These are phyloP conservation scores for Apiotrichum brassicae DNA, from an alignment of 1,284 basidiomycete genomes.

Conservation along the genomic window DNA sequence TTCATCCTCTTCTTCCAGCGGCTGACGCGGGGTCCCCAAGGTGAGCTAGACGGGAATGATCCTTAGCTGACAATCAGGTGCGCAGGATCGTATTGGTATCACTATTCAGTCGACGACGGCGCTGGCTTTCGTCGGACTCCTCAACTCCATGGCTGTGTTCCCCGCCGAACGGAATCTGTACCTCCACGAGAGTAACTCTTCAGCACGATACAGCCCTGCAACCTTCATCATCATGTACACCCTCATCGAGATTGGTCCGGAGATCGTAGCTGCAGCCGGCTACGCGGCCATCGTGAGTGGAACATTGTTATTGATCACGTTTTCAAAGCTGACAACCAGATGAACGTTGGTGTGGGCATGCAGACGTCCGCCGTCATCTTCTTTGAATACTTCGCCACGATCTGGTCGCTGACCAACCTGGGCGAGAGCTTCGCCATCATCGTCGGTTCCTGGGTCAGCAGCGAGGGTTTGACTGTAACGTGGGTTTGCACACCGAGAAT, in stretches of 20 bases:
- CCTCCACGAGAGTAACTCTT: constrained; percentile 46
- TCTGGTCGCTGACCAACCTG: constrained; percentile 43
- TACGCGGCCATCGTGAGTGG: constrained; percentile 31
- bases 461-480: constrained; percentile 36
- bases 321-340: constrained; percentile 22
- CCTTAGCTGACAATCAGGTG: constrained; percentile 18
- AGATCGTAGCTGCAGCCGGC: constrained; percentile 35
- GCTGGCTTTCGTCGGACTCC: constrained; percentile 43
- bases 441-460: constrained; percentile 30
- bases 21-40: constrained; percentile 38
- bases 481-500: constrained; percentile 12
- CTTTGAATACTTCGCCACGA: constrained; percentile 47
- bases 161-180: constrained; percentile 48
- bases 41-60: constrained; percentile 6
- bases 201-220: constrained; percentile 45
- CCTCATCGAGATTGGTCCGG: constrained; percentile 45
- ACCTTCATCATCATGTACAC: constrained; percentile 49
- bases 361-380: constrained; percentile 47
- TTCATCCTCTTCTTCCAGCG: constrained; percentile 49
- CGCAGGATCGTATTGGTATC: constrained; percentile 49
- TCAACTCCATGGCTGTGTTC: constrained; percentile 48
- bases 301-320: too few species aligned
- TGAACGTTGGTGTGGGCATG: constrained; percentile 47
- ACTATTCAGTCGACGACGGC: constrained; percentile 37
- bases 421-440: constrained; percentile 45